Percentiles rank a stretch among this genome's conserved stretches.
These are phyloP conservation scores for Lachnellula hyalina DNA, from an alignment of 2,329 filamentous ascomycete genomes.

Conservation along the genomic window DNA sequence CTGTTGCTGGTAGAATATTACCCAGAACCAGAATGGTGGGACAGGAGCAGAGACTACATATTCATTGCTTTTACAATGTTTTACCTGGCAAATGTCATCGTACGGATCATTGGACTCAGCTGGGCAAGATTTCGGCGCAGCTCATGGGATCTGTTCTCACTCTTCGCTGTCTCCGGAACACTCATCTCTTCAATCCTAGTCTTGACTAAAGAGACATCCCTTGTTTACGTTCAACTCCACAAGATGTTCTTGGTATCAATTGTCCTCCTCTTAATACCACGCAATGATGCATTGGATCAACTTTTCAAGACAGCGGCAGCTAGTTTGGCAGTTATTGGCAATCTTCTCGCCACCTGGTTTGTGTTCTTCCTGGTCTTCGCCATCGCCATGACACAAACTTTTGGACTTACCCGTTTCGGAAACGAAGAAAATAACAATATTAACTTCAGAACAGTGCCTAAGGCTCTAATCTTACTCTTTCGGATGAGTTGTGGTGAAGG, in stretches of 20 bases:
- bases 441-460: constrained; percentile 92
- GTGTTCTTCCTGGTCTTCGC: constrained; percentile 95
- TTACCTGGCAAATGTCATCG: constrained; percentile 75
- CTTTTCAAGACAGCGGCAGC: constrained; percentile 98
- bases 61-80: constrained; percentile 79
- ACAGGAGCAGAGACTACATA: constrained; percentile 61
- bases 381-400: constrained; percentile 92
- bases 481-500: constrained; percentile 90
- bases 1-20: constrained; percentile 84
- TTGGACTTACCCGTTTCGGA: constrained; percentile 88
- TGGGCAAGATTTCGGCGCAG: constrained; percentile 90
- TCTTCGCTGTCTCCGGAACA: constrained; percentile 73
- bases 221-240: constrained; percentile 72
- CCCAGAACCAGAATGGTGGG: constrained; percentile 67
- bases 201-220: constrained; percentile 52
- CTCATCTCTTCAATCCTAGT: constrained; percentile 78
- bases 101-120: constrained; percentile 81
- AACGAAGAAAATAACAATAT: constrained; percentile 66
- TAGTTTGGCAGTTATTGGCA: constrained; percentile 83
- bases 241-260: constrained; percentile 93
- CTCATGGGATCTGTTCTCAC: constrained; percentile 90
- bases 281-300: constrained; percentile 95
- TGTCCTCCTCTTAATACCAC: constrained; percentile 82
- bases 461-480: constrained; percentile 89
- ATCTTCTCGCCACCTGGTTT: constrained; percentile 92